Evolutionary conservation across 805 yeast genomes (phyloP), one percentile per base, ranked within the genome.

Genomic region (Jamesozyma hellenica): DNA sequence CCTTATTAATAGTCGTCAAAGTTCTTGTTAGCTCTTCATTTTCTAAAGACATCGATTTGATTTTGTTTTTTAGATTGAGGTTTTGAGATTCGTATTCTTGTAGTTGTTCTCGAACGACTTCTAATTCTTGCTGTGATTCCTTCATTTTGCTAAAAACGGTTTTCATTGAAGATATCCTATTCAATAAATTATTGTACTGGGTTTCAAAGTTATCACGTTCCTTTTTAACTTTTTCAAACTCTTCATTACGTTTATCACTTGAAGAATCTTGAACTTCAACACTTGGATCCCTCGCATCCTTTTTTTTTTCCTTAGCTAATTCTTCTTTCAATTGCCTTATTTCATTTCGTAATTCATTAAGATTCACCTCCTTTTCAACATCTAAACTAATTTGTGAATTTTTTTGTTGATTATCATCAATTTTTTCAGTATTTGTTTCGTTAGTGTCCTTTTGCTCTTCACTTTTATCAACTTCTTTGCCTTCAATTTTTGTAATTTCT

Each of bases 121-220:
- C 84, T 15, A 83, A 63, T 48, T 81, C 83, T 3, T 58, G 61
- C 52, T 82, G 80, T 0, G 85, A 65, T 42, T 74, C 80, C 52
- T 82, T 79, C 84, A 82, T 80, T 47, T 82, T 82, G 30, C 64
- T 68, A 57, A 82, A 82, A 2, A 82, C 71, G 1, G 79, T 64
- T 48, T 81, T 82, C 90, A 82, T 82, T 2, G 83, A 73, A 1
- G 85, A 73, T 14, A 83, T 56, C 54, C 80, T 70, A 45, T 74
- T 74, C 43, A 83, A 58, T 26, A 83, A 59, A 4, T 72, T 66
- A 44, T 80, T 79, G 51, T 82, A 80, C 45, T 77, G 76, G 1
- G 68, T 64, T 48, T 79, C 75, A 23, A 72, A 67, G 25, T 71
- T 69, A 36, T 72, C 79, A 41, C 80, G 68, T 50, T 79, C 85